phyloP scores from a whole-genome alignment of 345 rosid genomes.

The Cardamine resedifolia region DNA sequence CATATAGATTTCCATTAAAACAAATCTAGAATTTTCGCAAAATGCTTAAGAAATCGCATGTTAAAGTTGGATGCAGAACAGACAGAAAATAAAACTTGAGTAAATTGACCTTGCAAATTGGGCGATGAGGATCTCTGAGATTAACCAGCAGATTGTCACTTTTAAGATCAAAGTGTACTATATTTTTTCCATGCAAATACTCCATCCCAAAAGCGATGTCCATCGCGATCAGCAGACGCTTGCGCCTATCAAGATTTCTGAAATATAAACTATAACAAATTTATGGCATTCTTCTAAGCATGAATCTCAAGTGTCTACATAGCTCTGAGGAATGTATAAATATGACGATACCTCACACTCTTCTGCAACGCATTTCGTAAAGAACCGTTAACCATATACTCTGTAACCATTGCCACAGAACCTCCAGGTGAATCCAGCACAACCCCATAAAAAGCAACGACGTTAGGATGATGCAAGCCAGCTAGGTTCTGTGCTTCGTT shows the following conservation, averaged over 20 bases:
- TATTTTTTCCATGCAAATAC: conserved; percentile 5
- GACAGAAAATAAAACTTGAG: not conserved
- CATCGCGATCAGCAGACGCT: not conserved
- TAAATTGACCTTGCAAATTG: conserved; percentile 1
- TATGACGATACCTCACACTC: not conserved
- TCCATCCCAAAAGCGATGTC: conserved; percentile 4
- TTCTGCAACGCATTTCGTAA: conserved; percentile 3
- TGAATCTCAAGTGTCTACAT: not conserved
- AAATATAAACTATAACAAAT: not conserved
- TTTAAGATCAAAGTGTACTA: conserved; percentile 15
- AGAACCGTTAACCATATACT: conserved; percentile 7
- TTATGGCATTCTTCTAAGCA: not conserved
- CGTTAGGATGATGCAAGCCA: conserved; percentile 12
- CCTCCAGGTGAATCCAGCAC: conserved; percentile 11
- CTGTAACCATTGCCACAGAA: conserved; percentile 4
- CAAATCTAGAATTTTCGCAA: not conserved
- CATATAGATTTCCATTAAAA: not conserved
- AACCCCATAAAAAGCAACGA: conserved; percentile 8
- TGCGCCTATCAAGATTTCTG: not conserved
- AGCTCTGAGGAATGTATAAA: not conserved
- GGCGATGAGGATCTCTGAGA: conserved; percentile 4
- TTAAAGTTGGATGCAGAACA: not conserved
- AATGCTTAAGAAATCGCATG: not conserved
- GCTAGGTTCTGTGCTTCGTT: conserved; percentile 9
- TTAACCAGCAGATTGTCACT: not conserved